A percentile compares a stretch with the other conserved stretches of the same genome.
These are phyloP conservation scores for Mycena vitilis DNA, from an alignment of 768 basidiomycete species.

Conservation along the genomic window DNA sequence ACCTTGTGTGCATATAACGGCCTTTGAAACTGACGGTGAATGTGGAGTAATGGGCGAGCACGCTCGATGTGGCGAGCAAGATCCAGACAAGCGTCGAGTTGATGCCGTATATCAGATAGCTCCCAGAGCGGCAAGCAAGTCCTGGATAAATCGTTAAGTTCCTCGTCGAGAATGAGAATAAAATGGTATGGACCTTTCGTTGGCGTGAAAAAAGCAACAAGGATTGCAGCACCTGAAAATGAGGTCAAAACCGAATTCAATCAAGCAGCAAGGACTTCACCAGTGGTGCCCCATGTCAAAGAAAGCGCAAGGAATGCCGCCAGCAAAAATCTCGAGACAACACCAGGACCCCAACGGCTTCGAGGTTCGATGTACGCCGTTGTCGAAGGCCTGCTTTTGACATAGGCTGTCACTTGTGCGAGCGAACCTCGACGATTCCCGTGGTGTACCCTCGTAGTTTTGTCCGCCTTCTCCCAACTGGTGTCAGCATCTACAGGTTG, in stretches of 20 bases:
- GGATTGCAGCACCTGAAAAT: constrained; percentile 33
- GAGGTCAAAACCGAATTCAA: background rate
- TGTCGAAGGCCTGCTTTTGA: constrained; percentile 5
- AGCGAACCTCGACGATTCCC: constrained; percentile 29
- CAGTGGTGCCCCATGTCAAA: constrained; percentile 39
- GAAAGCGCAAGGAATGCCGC: constrained; percentile 33
- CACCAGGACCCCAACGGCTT: constrained; percentile 31
- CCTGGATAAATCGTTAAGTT: constrained; percentile 36
- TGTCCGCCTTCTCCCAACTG: constrained; percentile 37
- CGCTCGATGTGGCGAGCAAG: constrained; percentile 43
- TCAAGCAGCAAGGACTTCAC: background rate
- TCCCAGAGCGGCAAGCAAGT: constrained; percentile 48
- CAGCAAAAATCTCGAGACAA: constrained; percentile 35
- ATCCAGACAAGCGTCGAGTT: constrained; percentile 49
- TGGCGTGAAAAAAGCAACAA: constrained; percentile 39
- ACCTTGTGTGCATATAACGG: constrained; percentile 35
- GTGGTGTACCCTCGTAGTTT: constrained; percentile 8
- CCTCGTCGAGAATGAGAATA: background rate
- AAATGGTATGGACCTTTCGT: constrained; percentile 29
- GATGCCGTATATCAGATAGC: constrained; percentile 46
- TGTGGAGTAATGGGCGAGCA: constrained; percentile 42
- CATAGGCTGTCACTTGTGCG: constrained; percentile 29
- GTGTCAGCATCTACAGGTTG: constrained; percentile 34
- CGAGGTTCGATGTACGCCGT: constrained; percentile 11
- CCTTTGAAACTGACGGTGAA: constrained; percentile 28